Conservation (phyloP, 345 rosid species). For the Eucalyptus albens region DNA sequence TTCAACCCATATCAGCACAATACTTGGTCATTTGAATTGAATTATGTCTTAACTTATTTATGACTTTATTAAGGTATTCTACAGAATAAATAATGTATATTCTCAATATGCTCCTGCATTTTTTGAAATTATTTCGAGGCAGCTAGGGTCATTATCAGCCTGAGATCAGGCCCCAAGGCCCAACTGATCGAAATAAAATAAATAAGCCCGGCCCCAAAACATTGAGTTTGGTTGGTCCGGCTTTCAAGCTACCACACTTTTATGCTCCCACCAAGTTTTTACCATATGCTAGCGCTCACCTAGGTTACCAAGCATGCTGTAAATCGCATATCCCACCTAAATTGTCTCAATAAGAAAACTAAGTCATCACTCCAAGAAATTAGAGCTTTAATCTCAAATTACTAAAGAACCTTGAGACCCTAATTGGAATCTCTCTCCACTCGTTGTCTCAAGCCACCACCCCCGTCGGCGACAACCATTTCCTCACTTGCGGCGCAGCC, state of each 20-base stretch:
- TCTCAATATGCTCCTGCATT: not conserved
- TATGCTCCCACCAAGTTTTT: not conserved
- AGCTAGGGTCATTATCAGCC: not conserved
- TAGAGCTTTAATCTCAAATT: too few species aligned
- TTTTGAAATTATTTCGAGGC: not conserved
- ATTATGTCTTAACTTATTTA: not conserved
- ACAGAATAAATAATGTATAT: not conserved
- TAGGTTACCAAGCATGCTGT: not conserved
- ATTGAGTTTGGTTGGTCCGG: not conserved
- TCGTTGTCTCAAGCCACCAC: not conserved
- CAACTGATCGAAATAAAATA: not conserved
- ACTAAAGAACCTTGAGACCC: not conserved
- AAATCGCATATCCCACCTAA: not conserved
- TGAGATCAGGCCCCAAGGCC: not conserved
- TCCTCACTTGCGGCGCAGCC: not conserved
- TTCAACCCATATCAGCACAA: not conserved
- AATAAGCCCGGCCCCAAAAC: not conserved
- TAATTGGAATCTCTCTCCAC: not conserved
- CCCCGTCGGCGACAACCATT: not conserved
- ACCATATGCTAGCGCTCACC: not conserved
- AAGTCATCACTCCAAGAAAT: too few species aligned
- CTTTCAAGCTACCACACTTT: not conserved
- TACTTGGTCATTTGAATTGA: not conserved
- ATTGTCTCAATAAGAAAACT: too few species aligned
- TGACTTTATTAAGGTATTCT: not conserved